These are phyloP conservation scores for Tetrapisispora phaffii DNA, from an alignment of 805 yeast genomes.

Conservation along the genomic window DNA sequence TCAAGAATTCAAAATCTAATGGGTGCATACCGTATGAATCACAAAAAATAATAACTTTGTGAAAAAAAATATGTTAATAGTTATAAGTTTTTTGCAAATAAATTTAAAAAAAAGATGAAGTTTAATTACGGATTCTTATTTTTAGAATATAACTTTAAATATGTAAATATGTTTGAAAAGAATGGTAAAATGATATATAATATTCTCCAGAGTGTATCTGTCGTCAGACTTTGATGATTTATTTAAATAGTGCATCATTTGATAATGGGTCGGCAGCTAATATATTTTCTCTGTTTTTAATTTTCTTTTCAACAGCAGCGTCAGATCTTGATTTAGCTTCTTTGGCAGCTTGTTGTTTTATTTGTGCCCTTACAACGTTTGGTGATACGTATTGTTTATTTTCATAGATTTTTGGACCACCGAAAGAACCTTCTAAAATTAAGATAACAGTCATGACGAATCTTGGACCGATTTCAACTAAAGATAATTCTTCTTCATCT, in stretches of 20 bases:
- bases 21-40: constrained; percentile 42
- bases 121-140: not conserved
- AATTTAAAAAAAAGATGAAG: not conserved
- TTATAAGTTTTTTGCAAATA: too few relatives aligned
- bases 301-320: constrained; percentile 65
- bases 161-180: not conserved
- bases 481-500: constrained; percentile 50
- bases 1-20: constrained; percentile 52
- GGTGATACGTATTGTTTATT: constrained; percentile 96
- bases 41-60: constrained; percentile 11
- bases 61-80: too few relatives aligned
- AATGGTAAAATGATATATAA: not conserved
- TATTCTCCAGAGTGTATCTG: not conserved
- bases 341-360: constrained; percentile 67
- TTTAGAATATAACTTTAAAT: not conserved
- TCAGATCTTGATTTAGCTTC: constrained; percentile 72
- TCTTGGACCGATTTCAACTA: constrained; percentile 95
- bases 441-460: constrained; percentile 87
- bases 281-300: constrained; percentile 65
- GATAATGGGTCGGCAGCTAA: constrained; percentile 75
- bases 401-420: constrained; percentile 95
- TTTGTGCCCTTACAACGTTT: constrained; percentile 85
- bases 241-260: constrained; percentile 64
- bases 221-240: constrained; percentile 4
- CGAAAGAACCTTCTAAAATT: constrained; percentile 90